These are phyloP conservation scores for Venustampulla echinocandica DNA, from an alignment of 495 filamentous ascomycete species.

Conservation along the genomic window DNA sequence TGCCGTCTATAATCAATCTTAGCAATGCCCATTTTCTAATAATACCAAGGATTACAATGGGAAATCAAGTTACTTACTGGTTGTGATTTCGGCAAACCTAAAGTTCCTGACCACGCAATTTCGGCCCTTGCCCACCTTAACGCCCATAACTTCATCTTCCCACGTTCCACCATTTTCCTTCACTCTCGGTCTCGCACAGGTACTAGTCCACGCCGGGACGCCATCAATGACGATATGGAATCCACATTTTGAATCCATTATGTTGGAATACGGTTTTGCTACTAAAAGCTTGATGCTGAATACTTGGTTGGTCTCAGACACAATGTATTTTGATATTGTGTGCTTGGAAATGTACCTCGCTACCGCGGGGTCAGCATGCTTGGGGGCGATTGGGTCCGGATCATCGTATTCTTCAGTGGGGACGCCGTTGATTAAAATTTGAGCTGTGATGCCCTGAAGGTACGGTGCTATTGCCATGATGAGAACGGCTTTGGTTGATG, in stretches of 20 bases:
- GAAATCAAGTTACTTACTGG: not conserved
- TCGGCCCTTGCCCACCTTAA: not conserved
- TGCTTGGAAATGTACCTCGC: not conserved
- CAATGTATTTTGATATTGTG: conserved; percentile 3
- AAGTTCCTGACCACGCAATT: not conserved
- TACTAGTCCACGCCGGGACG: not conserved
- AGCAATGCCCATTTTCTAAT: no score
- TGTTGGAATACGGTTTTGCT: not conserved
- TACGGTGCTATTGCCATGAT: not conserved
- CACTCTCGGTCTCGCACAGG: no score
- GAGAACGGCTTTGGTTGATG: no score
- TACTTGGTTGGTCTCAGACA: not conserved
- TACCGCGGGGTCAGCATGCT: not conserved
- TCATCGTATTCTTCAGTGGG: not conserved
- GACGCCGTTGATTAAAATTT: not conserved
- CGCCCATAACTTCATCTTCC: not conserved
- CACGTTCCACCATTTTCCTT: not conserved
- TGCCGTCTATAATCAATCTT: not conserved
- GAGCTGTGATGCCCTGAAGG: conserved; percentile 1
- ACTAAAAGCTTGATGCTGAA: not conserved
- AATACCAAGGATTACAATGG: not conserved
- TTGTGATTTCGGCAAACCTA: not conserved
- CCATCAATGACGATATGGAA: not conserved
- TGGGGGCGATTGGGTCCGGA: not conserved
- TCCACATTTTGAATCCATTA: not conserved